phyloP scores from a whole-genome alignment of 208 protist species.

The Vickermania ingenoplastis region DNA sequence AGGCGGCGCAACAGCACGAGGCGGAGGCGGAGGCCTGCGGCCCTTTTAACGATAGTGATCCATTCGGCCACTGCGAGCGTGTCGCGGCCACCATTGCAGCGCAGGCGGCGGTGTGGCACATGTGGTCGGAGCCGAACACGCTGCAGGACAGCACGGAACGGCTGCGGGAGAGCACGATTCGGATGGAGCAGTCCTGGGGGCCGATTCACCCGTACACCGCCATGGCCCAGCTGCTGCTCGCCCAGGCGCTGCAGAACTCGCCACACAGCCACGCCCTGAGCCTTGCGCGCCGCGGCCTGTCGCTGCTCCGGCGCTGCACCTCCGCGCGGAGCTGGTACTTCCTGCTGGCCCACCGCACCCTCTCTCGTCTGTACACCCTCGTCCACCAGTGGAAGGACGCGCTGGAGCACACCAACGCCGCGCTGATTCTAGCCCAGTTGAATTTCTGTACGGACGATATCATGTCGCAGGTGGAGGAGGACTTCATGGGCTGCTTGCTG shows the following conservation, averaged over 20 bases:
- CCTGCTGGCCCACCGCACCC: slow-evolving; percentile 17
- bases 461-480: slow-evolving; percentile 16
- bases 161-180: slow-evolving; percentile 26
- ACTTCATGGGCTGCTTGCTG: slow-evolving; percentile 30
- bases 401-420: slow-evolving; percentile 44
- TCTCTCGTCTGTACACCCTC: slow-evolving; percentile 8
- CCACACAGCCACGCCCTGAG: slow-evolving; percentile 20
- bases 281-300: slow-evolving; percentile 20
- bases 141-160: slow-evolving; percentile 13
- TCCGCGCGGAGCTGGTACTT: slow-evolving; percentile 19
- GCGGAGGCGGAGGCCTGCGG: background rate
- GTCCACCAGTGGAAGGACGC: slow-evolving; percentile 27
- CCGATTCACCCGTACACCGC: slow-evolving; percentile 40
- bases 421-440: slow-evolving; percentile 28
- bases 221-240: slow-evolving; percentile 21
- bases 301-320: slow-evolving; percentile 17
- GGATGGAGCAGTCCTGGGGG: slow-evolving; percentile 20
- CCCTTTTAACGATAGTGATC: background rate
- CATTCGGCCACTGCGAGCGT: background rate
- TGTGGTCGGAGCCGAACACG: slow-evolving; percentile 18
- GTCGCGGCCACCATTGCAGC: background rate
- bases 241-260: slow-evolving; percentile 12
- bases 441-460: slow-evolving; percentile 17
- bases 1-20: background rate
- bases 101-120: slow-evolving; percentile 11